These are phyloP conservation scores for Venturia pyrina DNA, from an alignment of 2,329 filamentous ascomycete genomes.

Conservation along the genomic window DNA sequence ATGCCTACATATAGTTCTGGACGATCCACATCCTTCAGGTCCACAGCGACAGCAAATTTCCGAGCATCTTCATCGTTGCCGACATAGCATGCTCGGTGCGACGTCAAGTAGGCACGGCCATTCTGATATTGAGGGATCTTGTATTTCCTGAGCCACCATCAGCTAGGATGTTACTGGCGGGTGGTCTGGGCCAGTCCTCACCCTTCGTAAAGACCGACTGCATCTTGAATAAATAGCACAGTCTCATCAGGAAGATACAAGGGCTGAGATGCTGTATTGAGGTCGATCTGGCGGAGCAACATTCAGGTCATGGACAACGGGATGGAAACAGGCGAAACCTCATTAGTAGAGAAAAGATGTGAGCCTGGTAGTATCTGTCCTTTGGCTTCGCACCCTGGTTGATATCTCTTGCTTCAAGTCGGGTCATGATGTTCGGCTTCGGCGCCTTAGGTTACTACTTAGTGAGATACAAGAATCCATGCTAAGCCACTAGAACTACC, in stretches of 20 bases:
- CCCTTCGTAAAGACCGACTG: conserved; percentile 96
- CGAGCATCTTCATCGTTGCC: conserved; percentile 71
- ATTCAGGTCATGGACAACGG: conserved; percentile 53
- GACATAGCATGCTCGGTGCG: conserved; percentile 90
- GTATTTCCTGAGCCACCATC: conserved; percentile 57
- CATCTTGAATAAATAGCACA: conserved; percentile 92
- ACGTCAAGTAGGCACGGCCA: conserved; percentile 92
- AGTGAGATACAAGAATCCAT: too few relatives aligned
- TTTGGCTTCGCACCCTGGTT: too few relatives aligned
- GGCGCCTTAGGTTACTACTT: neutral
- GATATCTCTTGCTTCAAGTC: too few relatives aligned
- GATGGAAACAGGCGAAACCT: neutral
- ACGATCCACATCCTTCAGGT: conserved; percentile 83
- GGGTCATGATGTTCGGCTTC: neutral
- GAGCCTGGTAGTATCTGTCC: neutral
- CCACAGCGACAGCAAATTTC: conserved; percentile 72
- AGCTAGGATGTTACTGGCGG: neutral
- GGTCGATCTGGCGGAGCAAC: conserved; percentile 92
- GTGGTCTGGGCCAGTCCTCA: conserved; percentile 37
- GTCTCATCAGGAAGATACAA: conserved; percentile 88
- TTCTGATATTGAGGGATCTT: conserved; percentile 92
- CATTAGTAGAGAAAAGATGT: neutral
- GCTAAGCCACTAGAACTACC: too few relatives aligned
- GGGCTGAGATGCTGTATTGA: conserved; percentile 92
- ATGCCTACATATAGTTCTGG: conserved; percentile 72